Conservation (phyloP, 139 green algal genomes). For the Gonium pectorale region DNA sequence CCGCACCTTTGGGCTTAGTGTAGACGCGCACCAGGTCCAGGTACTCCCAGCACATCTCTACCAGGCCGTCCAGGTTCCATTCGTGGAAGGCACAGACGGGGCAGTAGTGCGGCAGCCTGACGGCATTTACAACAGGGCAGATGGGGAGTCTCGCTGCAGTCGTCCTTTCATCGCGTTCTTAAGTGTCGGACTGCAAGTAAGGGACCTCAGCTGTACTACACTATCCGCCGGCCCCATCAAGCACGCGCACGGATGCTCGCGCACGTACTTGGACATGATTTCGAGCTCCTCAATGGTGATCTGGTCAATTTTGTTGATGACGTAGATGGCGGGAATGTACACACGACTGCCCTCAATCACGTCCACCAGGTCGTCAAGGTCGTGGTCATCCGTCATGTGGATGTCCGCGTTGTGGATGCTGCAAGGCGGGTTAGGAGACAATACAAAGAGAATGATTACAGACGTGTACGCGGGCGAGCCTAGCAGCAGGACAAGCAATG, state of each 20-base stretch:
- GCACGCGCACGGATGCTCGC: too few relatives aligned
- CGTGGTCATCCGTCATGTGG: constrained; percentile 84
- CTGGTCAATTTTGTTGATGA: constrained; percentile 97
- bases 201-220: too few relatives aligned
- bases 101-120: constrained; percentile 95
- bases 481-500: too few relatives aligned
- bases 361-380: constrained; percentile 96
- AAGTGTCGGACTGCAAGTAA: too few relatives aligned
- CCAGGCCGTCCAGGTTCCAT: constrained; percentile 94
- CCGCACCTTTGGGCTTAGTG: constrained; percentile 90
- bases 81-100: constrained; percentile 92
- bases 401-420: constrained; percentile 97
- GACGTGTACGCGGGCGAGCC: too few relatives aligned
- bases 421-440: not conserved
- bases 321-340: constrained; percentile 97
- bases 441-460: too few relatives aligned
- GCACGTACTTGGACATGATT: constrained; percentile 68
- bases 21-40: constrained; percentile 93
- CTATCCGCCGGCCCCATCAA: too few relatives aligned
- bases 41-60: constrained; percentile 98
- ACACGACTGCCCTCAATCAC: constrained; percentile 96
- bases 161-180: too few relatives aligned
- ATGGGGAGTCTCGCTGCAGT: too few relatives aligned
- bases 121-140: too few relatives aligned
- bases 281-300: constrained; percentile 96